Evolutionary conservation across 352 stramenopile genomes (phyloP), one percentile per base, ranked within the genome.

Genomic region (Phytopythium cucurbitacearum): DNA sequence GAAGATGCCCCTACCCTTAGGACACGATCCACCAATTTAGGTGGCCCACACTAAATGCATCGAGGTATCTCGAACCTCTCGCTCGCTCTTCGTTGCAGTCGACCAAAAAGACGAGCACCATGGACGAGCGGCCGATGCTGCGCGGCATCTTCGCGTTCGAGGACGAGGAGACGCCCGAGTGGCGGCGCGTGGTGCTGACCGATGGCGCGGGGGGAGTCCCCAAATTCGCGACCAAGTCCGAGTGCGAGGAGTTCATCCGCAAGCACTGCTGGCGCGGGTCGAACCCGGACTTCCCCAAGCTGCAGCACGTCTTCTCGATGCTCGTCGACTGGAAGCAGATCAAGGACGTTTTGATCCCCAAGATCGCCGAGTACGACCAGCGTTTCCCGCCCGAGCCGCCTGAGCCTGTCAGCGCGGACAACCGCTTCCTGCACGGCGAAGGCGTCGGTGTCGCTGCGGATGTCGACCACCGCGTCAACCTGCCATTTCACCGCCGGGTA

Each of bases 251-350:
- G 41, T 98, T 97, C 55, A 91, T 96, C 59, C 65, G 80, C 16
- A 69, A 77, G 53, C 80, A 96, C 67, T 97, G 87, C 70, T 80
- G 66, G 69, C 71, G 76, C 37, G 84, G 85, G 39, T 96, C 86
- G 39, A 98, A 98, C 60, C 91, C 89, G 4, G 83, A 96, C 57
- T 94, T 91, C 67, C 85, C 85, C 16, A 84, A 82, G 57, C 77
- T 97, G 57, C 84, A 95, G 71, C 92, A 98, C 62, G 83, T 97
- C 21, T 91, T 97, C 62, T 96, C 89, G 43, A 96, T 91, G 67
- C 72, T 97, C 36, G 81, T 97, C 15, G 86, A 91, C 65, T 97
- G 89, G 90, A 71, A 82, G 46, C 73, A 88, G 69, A 90, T 91
- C 45, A 71, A 69, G 41, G 69, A 77, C 16, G 75, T 91, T 40